Base-by-base conservation (phyloP, 352 stramenopile genomes). In the Phytophthora aleatoria region DNA sequence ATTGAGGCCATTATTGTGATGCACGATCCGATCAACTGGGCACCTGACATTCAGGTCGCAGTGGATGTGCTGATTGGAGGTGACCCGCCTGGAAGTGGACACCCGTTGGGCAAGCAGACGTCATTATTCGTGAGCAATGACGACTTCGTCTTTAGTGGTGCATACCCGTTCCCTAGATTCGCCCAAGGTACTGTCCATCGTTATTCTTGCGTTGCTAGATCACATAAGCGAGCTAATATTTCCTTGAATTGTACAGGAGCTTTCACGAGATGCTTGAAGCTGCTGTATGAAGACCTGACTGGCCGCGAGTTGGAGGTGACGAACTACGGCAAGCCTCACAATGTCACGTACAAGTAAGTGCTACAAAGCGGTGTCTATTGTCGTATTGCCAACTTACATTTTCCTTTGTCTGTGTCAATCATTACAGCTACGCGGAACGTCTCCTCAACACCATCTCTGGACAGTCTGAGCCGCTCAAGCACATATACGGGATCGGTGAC, bases 21-120 rank as follows among this genome's bases (percentile, higher is more conserved):
- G 78, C 91, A 97, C 65, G 90, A 97, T 41, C 90, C 91, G 9
- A 83, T 92, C 36, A 74, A 97, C 64, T 97, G 91, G 91, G 90
- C 91, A 0, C 79, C 85, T 0, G 90, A 97, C 54, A 77, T 96
- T 47, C 91, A 97, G 64, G 81, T 97, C n/a, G 80, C 87, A 2
- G 71, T 95, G 11, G 91, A 97, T 57, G 83, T 95, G n/a, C 71
- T 97, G 15, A 87, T 93, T 31, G 91, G 89, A 81, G 82, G 90
- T 12, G 66, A 92, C 30, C 85, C 87, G 10, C 79, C 83, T 70
- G 84, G 84, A 48, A 91, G 72, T 60, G 86, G 83, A 13, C 56
- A 61, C 15, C 28, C 61, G 0, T 74, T 66, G 16, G 76, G 74
- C 24, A 85, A 73, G 47, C 89, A 94, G 52, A 93, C 90, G 30